Base-by-base conservation (phyloP, 108 stramenopile genomes). In the Skeletonema menzelii region DNA sequence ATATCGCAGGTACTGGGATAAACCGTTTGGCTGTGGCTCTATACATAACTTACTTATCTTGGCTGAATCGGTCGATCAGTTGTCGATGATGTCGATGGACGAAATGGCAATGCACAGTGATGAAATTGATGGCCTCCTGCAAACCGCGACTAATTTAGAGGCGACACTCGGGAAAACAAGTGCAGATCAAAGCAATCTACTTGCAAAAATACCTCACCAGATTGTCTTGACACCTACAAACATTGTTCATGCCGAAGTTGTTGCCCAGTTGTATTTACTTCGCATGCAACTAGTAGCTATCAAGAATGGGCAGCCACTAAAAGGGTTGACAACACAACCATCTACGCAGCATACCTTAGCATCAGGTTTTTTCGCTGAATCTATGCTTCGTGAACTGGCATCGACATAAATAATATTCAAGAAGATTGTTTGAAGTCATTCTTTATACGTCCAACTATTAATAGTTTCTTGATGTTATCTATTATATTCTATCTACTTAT, bases 101-200 rank as follows among this genome's bases (percentile, higher is more conserved):
- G 53, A 53, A 19, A 27, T 73, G n/a, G 46, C 62, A 47, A 37
- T 32, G 47, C 40, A 47, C 49, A 42, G 56, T 26, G 72, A 64
- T 67, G 66, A 73, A 27, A 64, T 80, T 64, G 79, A 72, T 17
- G 38, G 32, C 47, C 61, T 80, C 24, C 59, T 80, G 27, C 67
- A 58, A 4, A 42, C 38, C 11, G 63, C 72, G 7, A 27, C 79
- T 27, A 15, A 71, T 59, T 38, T 80, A 56, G 63, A 80, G 22
- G 32, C 34, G 15, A 53, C 17, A 20, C 28, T 80, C 6, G 63
- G 67, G 5, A 42, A 5, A 32, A 58, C 56, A 20, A 46, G 3
- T 13, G 14, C 4, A 10, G 14, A 15, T 40, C 32, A 73, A 14
- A 30, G 44, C 42, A 17, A 59, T 37, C 35, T 49, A 38, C 67